phyloP scores from a whole-genome alignment of 2,329 filamentous ascomycete genomes.

The Colletotrichum somersetense region DNA sequence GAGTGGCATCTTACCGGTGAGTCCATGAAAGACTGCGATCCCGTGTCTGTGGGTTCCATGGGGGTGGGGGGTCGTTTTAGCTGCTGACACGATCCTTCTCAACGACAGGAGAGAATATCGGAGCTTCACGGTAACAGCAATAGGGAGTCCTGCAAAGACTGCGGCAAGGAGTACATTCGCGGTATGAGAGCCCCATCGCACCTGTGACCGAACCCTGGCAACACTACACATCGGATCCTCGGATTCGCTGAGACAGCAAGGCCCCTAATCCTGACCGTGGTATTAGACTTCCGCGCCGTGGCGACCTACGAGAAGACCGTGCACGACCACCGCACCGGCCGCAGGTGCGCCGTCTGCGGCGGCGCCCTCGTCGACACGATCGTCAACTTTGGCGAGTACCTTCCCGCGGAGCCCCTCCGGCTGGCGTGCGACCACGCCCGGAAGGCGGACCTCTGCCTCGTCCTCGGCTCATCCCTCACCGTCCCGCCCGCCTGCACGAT shows the following conservation, averaged over 20 bases:
- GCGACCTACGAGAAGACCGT: constrained; percentile 57
- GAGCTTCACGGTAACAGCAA: constrained; percentile 64
- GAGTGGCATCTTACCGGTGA: too few relatives aligned
- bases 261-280: too few relatives aligned
- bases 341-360: constrained; percentile 56
- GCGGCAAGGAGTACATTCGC: constrained; percentile 60
- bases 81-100: not conserved
- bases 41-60: too few relatives aligned
- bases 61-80: too few relatives aligned
- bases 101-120: constrained; percentile 54
- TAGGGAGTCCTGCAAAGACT: constrained; percentile 58
- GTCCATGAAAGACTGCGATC: too few relatives aligned
- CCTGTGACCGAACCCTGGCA: not conserved
- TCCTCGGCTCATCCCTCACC: constrained; percentile 60
- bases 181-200: constrained; percentile 45
- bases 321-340: constrained; percentile 60
- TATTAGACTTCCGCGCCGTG: constrained; percentile 58
- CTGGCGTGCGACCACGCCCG: constrained; percentile 53
- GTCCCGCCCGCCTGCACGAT: constrained; percentile 58
- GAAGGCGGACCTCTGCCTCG: constrained; percentile 60
- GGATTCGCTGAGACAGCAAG: not conserved
- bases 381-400: constrained; percentile 58
- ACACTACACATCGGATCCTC: too few relatives aligned
- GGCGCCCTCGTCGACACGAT: constrained; percentile 58
- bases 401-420: constrained; percentile 50